Conservation (phyloP, 2,329 filamentous ascomycete genomes). For the Fusarium sp. region DNA sequence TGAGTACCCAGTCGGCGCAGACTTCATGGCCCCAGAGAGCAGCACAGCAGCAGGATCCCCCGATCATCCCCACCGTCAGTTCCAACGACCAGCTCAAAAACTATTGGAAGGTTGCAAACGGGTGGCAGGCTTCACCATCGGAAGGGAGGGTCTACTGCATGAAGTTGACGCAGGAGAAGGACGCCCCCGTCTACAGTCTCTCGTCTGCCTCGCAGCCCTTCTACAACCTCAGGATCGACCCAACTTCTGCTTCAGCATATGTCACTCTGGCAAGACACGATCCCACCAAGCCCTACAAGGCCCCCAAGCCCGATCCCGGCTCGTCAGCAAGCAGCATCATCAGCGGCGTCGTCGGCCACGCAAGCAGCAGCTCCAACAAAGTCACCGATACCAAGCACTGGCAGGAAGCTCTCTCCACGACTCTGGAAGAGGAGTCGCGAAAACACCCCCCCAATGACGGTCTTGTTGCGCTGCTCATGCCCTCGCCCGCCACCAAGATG, state of each 20-base stretch:
- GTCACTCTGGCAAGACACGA: constrained; percentile 68
- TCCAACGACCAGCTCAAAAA: constrained; percentile 69
- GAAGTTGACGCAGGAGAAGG: constrained; percentile 62
- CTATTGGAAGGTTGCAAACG: constrained; percentile 75
- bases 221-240: constrained; percentile 71
- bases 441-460: constrained; percentile 67
- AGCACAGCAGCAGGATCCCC: constrained; percentile 50
- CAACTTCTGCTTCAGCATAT: constrained; percentile 69
- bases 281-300: constrained; percentile 65
- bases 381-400: constrained; percentile 58
- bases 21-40: constrained; percentile 45
- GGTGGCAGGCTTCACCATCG: constrained; percentile 69
- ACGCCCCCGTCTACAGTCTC: constrained; percentile 73
- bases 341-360: constrained; percentile 45
- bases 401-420: constrained; percentile 66
- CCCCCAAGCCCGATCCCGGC: constrained; percentile 45
- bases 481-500: constrained; percentile 69
- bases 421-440: constrained; percentile 64
- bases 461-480: constrained; percentile 74
- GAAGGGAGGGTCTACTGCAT: constrained; percentile 69
- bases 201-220: constrained; percentile 69
- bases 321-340: constrained; percentile 45
- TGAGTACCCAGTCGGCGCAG: constrained; percentile 31
- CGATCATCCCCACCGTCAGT: constrained; percentile 59
- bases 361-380: constrained; percentile 41